Conservation (phyloP, 352 stramenopile genomes). For the Phytopythium aichiense region DNA sequence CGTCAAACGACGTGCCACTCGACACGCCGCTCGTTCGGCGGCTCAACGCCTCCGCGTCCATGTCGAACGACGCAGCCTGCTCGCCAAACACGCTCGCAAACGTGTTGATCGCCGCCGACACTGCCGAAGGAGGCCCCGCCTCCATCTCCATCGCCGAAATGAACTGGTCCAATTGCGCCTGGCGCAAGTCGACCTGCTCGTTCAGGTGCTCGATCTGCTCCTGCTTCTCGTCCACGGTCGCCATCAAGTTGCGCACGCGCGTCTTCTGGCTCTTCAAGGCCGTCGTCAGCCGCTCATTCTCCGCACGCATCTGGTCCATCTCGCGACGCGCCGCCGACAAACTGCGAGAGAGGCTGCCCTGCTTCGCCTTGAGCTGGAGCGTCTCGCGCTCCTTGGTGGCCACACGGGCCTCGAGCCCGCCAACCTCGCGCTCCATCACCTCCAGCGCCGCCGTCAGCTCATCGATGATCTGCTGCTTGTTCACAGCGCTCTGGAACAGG, state of each 20-base stretch:
- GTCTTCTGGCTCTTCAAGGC: constrained; percentile 55
- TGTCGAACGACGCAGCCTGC: not conserved
- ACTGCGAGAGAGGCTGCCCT: constrained; percentile 34
- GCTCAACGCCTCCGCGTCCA: not conserved
- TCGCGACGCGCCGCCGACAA: constrained; percentile 51
- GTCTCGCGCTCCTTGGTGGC: constrained; percentile 52
- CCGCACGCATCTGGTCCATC: constrained; percentile 45
- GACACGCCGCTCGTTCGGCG: not conserved
- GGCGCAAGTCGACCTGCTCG: constrained; percentile 46
- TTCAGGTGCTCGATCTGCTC: constrained; percentile 60
- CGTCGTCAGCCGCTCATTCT: constrained; percentile 45
- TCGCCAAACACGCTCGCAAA: constrained; percentile 8
- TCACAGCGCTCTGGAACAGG: constrained; percentile 64
- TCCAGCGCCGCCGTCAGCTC: constrained; percentile 56
- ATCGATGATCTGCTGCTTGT: constrained; percentile 65
- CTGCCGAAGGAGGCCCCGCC: constrained; percentile 1
- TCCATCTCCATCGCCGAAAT: constrained; percentile 27
- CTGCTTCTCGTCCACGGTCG: constrained; percentile 62
- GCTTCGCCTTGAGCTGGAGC: constrained; percentile 52
- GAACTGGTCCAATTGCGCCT: constrained; percentile 47
- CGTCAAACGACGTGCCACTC: not conserved
- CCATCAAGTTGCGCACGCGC: constrained; percentile 50
- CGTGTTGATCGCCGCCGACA: constrained; percentile 22
- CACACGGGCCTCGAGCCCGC: constrained; percentile 46
- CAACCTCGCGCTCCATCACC: constrained; percentile 70